phyloP scores from a whole-genome alignment of 169 alveolate species.

The Cryptosporidium ryanae region DNA sequence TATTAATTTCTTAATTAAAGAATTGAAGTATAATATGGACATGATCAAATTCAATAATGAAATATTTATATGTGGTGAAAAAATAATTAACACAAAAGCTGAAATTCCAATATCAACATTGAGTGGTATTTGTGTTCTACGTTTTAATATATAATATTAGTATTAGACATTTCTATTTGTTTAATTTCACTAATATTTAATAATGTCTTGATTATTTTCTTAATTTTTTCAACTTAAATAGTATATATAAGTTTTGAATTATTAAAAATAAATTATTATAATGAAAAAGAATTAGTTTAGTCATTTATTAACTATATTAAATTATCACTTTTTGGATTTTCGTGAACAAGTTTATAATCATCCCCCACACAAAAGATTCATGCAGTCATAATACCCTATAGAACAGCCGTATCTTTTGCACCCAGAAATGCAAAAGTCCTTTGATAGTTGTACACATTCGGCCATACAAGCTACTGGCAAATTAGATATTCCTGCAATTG shows the following conservation, averaged over 20 bases:
- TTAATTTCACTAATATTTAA: not conserved
- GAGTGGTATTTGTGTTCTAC: constrained; percentile 6
- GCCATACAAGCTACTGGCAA: constrained; percentile 39
- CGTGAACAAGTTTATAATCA: not conserved
- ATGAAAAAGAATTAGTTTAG: not conserved
- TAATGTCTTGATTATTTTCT: not conserved
- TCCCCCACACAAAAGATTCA: constrained; percentile 36
- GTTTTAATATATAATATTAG: not conserved
- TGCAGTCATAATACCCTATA: constrained; percentile 38
- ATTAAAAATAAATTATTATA: not conserved
- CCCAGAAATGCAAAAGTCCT: constrained; percentile 58
- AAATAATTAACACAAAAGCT: constrained; percentile 21
- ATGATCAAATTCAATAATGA: not conserved
- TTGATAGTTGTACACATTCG: constrained; percentile 28
- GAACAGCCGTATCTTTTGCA: constrained; percentile 65
- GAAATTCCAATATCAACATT: constrained; percentile 20
- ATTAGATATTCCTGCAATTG: constrained; percentile 40
- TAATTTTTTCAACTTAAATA: not conserved
- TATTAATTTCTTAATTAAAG: constrained; percentile 5
- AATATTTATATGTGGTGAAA: constrained; percentile 58
- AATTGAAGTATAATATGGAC: not conserved
- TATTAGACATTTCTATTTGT: too few species aligned
- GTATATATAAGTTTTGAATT: not conserved
- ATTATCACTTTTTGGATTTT: not conserved
- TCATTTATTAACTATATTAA: not conserved